Evolutionary conservation across 164 flowering plant species (phyloP).

Genomic region (Nelumbo lutea): DNA sequence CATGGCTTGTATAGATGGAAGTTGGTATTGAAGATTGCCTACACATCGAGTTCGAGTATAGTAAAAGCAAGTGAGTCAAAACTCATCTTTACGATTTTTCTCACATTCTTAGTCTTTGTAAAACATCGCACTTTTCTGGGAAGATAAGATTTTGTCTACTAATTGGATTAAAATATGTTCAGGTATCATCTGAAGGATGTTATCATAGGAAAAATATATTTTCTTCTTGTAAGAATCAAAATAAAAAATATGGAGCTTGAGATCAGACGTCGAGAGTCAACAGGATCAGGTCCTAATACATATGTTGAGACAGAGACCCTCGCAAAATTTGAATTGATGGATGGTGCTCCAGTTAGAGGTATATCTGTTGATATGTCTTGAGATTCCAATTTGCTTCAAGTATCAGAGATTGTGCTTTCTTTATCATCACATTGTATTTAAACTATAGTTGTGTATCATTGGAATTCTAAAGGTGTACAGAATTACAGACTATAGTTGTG

Average conservation of each 20-base stretch:
- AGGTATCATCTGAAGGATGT: conserved; percentile 97
- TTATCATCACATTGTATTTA: too few species aligned
- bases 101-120: not conserved
- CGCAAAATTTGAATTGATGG: conserved; percentile 94
- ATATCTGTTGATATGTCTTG: conserved; percentile 8
- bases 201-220: conserved; percentile 86
- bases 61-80: conserved; percentile 85
- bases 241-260: conserved; percentile 96
- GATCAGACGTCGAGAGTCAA: conserved; percentile 92
- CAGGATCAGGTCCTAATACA: conserved; percentile 91
- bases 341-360: conserved; percentile 99
- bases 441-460: too few species aligned
- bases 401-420: too few species aligned
- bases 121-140: not conserved
- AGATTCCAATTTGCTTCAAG: not conserved
- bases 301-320: conserved; percentile 96
- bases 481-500: too few species aligned
- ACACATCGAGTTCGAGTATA: conserved; percentile 94
- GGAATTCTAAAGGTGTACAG: too few species aligned
- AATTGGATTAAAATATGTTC: conserved; percentile 19
- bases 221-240: conserved; percentile 93
- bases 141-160: conserved; percentile 1
- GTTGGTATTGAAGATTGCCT: conserved; percentile 97
- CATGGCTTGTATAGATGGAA: conserved; percentile 67
- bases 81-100: not conserved